Evolutionary conservation across 257 asterid species (phyloP).

Genomic region (Cordia subcordata): DNA sequence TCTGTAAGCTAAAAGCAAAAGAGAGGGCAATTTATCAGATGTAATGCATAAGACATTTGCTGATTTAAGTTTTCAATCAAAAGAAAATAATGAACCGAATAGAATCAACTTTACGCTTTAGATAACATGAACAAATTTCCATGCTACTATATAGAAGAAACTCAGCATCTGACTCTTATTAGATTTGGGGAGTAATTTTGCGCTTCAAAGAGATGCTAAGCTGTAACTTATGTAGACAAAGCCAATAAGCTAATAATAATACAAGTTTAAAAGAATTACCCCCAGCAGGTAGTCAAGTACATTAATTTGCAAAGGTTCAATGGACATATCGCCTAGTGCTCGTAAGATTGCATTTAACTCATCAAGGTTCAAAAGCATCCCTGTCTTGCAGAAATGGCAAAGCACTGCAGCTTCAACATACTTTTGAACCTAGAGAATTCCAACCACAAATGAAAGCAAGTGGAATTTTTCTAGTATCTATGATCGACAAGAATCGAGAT

Average conservation of each 20-base stretch:
- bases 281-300: constrained; percentile 79
- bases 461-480: too few relatives aligned
- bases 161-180: too few relatives aligned
- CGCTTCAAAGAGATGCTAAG: too few relatives aligned
- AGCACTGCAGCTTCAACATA: constrained; percentile 94
- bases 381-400: constrained; percentile 75
- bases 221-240: not conserved
- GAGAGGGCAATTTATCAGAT: not conserved
- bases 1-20: constrained; percentile 70
- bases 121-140: too few relatives aligned
- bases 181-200: too few relatives aligned
- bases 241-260: not conserved
- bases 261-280: constrained; percentile 35
- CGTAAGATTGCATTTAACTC: constrained; percentile 67
- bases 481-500: too few relatives aligned
- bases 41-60: constrained; percentile 1
- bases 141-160: too few relatives aligned
- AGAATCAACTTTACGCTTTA: too few relatives aligned
- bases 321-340: constrained; percentile 59
- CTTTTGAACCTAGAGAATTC: constrained; percentile 67
- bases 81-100: not conserved
- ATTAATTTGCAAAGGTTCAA: constrained; percentile 88
- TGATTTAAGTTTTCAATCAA: not conserved
- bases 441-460: constrained; percentile 15
- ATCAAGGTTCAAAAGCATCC: constrained; percentile 66